Conservation (phyloP, 257 asterid species). For the Parsonsia alboflavescens region DNA sequence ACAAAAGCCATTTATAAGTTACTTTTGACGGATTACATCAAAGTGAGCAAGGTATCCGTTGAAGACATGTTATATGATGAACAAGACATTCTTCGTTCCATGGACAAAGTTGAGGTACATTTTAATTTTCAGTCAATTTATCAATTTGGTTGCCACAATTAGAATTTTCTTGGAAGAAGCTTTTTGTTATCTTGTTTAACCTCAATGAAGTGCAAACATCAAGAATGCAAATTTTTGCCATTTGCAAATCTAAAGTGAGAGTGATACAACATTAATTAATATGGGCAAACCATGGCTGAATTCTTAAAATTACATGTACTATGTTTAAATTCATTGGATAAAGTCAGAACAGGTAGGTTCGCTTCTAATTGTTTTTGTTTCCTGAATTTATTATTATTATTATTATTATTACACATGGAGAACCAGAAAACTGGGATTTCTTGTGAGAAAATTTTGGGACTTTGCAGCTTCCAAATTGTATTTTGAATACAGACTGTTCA, state of each 20-base stretch:
- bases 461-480: background rate
- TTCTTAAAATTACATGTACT: background rate
- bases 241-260: background rate
- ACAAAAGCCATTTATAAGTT: constrained; percentile 93
- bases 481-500: background rate
- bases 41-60: constrained; percentile 97
- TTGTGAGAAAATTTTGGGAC: background rate
- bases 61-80: constrained; percentile 93
- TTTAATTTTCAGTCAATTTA: background rate
- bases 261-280: background rate
- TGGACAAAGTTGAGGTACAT: constrained; percentile 92
- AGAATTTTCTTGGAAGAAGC: background rate
- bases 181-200: background rate
- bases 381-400: no score
- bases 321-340: background rate
- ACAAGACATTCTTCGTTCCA: constrained; percentile 71
- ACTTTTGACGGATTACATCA: constrained; percentile 84
- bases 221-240: background rate
- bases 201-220: background rate
- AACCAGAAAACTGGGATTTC: background rate
- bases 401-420: no score
- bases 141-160: background rate
- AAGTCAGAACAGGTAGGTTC: background rate
- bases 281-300: background rate
- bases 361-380: no score